These are phyloP conservation scores for Eutrema salsugineum DNA, from an alignment of 441 rosid genomes.

Conservation along the genomic window DNA sequence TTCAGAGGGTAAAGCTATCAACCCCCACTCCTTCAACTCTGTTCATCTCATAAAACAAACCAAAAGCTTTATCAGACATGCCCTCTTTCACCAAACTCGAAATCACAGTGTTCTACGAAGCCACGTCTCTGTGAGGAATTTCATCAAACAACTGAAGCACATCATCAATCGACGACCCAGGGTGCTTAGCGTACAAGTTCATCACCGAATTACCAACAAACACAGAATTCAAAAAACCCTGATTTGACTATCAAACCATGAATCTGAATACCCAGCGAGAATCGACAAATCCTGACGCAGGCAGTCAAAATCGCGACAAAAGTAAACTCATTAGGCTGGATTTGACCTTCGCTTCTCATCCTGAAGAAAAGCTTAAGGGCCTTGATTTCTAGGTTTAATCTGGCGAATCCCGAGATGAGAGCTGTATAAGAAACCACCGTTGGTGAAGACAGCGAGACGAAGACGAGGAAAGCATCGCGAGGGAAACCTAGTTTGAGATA, in stretches of 20 bases:
- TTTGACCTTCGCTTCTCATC: slow-evolving; percentile 51
- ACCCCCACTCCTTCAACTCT: slow-evolving; percentile 33
- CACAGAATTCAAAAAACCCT: slow-evolving; percentile 42
- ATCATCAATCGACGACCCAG: slow-evolving; percentile 31
- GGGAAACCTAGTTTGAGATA: slow-evolving; percentile 60
- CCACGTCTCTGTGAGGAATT: slow-evolving; percentile 60
- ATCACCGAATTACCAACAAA: slow-evolving; percentile 62
- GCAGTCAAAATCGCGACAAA: slow-evolving; percentile 73
- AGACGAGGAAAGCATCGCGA: slow-evolving; percentile 47
- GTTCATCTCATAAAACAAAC: slow-evolving; percentile 41
- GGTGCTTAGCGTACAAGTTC: slow-evolving; percentile 50
- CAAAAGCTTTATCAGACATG: slow-evolving; percentile 42
- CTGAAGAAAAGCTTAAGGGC: slow-evolving; percentile 55
- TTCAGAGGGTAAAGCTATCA: slow-evolving; percentile 57
- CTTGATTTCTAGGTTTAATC: slow-evolving; percentile 41
- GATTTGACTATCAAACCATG: slow-evolving; percentile 58
- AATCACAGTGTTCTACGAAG: slow-evolving; percentile 63
- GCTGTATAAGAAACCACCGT: slow-evolving; percentile 67
- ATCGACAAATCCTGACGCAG: slow-evolving; percentile 45
- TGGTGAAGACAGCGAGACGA: slow-evolving; percentile 46
- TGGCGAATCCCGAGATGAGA: slow-evolving; percentile 58
- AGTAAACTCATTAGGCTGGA: slow-evolving; percentile 64
- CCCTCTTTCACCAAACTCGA: slow-evolving; percentile 52
- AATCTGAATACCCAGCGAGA: slow-evolving; percentile 64
- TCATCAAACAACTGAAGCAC: slow-evolving; percentile 55